Percentiles rank a stretch among this genome's conserved stretches.
Evolutionary conservation across 1,139 yeast genomes (phyloP).

Genomic region (Taphrina deformans): DNA sequence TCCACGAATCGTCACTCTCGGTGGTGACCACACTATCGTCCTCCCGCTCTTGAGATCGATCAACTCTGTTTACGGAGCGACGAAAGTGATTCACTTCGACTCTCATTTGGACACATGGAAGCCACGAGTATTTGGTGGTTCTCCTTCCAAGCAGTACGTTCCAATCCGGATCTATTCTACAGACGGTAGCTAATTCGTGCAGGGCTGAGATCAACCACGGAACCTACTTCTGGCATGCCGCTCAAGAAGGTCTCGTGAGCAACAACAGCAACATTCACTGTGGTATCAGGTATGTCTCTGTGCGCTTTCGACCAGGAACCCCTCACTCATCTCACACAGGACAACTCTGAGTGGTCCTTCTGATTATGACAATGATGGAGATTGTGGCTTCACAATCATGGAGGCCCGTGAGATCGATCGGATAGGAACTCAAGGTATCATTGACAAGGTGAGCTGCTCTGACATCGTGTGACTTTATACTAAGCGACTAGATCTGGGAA

Average conservation of each 20-base stretch:
- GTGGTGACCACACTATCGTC: slow-evolving; percentile 76
- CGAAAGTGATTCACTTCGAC: slow-evolving; percentile 65
- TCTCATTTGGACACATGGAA: slow-evolving; percentile 40
- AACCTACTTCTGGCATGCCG: slow-evolving; percentile 77
- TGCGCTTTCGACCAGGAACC: not conserved
- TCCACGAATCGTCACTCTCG: slow-evolving; percentile 61
- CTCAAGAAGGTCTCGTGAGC: slow-evolving; percentile 61
- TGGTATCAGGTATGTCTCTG: slow-evolving; percentile 51
- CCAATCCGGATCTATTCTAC: not conserved
- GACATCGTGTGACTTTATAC: not conserved
- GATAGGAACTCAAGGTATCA: slow-evolving; percentile 50
- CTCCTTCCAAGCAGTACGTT: slow-evolving; percentile 49
- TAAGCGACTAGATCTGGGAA: slow-evolving; percentile 47
- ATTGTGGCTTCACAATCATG: slow-evolving; percentile 63
- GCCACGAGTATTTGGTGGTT: slow-evolving; percentile 61
- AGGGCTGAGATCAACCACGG: slow-evolving; percentile 65
- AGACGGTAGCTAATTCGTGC: not conserved
- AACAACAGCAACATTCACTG: slow-evolving; percentile 63
- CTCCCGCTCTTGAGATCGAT: slow-evolving; percentile 70
- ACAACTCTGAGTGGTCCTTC: slow-evolving; percentile 63
- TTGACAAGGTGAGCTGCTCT: slow-evolving; percentile 45
- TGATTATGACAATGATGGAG: slow-evolving; percentile 65
- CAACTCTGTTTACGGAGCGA: slow-evolving; percentile 59
- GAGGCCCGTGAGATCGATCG: slow-evolving; percentile 71
- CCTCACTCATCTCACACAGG: slow-evolving; percentile 42